Base-by-base conservation (phyloP, 306 rosid species). In the Begonia peltatifolia region DNA sequence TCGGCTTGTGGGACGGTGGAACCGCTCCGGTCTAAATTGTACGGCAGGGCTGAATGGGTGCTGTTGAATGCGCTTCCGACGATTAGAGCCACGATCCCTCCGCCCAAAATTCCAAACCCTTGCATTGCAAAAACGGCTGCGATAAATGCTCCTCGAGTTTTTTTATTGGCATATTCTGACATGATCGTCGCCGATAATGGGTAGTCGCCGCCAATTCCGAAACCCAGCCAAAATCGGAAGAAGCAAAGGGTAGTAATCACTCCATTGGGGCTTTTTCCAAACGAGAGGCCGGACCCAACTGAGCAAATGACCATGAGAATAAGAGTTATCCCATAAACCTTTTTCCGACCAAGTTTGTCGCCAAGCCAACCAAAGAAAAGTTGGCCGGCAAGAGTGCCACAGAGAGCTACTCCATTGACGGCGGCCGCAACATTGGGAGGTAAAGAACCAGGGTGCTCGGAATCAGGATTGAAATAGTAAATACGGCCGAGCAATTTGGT, bases 401-500 rank as follows among this genome's bases (percentile, higher is more conserved):
- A 64, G 14, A 64, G 15, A 10, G 63, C 57, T 6, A 59, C 68
- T 0, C 61, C 61, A 13, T 47, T 63, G 17, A 63, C 68, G 11
- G 55, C 50, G 13, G 46, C 68, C 10, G 54, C 20, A 2, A 54
- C n/a, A 14, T 20, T n/a, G 56, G 55, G 55, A 10, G 67, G 68
- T 5, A 63, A 51, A 1, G 60, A 12, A 3, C 68, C 68, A 6
- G 68, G 68, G 11, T 9, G 30, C 10, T 42, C 0, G n/a, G 47
- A 5, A 6, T 9, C 43, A 2, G 9, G n/a, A 5, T 53, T 47
- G 11, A 69, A 66, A 76, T 75, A 75, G 67, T 75, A 75, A 12
- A 87, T 60, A 9, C 94, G 54, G 23, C 96, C 94, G 1, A 87
- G 74, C 17, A 87, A 67, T 56, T 84, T 87, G 42, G 94, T 71